Percentiles rank a stretch among this genome's conserved stretches.
Conservation (phyloP, 305 asterid genomes). For the Solanum hybrid region DNA sequence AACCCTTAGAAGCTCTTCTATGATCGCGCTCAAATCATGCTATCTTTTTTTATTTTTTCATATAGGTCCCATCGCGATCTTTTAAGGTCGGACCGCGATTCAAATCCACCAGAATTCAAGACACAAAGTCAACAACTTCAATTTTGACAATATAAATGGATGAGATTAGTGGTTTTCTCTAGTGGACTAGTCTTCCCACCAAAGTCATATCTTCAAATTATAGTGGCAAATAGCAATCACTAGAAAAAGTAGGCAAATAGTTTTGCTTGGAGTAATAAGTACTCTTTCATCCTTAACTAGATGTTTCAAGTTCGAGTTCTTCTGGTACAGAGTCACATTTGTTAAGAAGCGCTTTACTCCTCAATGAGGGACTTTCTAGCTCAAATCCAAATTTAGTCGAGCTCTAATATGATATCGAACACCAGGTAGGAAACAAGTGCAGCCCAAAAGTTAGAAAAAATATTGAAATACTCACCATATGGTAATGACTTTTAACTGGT, state of each 20-base stretch:
- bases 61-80: background rate
- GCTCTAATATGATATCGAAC: background rate
- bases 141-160: background rate
- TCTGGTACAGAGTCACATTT: too few species aligned
- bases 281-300: rapidly evolving
- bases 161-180: background rate
- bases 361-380: too few species aligned
- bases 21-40: background rate
- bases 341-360: too few species aligned
- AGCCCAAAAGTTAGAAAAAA: background rate
- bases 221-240: background rate
- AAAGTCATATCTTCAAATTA: background rate
- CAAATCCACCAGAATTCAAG: background rate
- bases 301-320: too few species aligned
- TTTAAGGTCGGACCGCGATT: background rate
- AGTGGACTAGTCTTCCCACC: background rate
- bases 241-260: background rate
- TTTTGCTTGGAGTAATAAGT: too few species aligned
- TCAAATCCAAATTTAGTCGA: too few species aligned
- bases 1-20: background rate
- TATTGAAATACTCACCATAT: background rate
- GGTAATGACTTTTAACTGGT: background rate
- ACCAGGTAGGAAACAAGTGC: background rate
- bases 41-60: background rate
- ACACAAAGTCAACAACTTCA: background rate